Base-by-base conservation (phyloP, 805 yeast genomes). In the Blastobotrys americana region DNA sequence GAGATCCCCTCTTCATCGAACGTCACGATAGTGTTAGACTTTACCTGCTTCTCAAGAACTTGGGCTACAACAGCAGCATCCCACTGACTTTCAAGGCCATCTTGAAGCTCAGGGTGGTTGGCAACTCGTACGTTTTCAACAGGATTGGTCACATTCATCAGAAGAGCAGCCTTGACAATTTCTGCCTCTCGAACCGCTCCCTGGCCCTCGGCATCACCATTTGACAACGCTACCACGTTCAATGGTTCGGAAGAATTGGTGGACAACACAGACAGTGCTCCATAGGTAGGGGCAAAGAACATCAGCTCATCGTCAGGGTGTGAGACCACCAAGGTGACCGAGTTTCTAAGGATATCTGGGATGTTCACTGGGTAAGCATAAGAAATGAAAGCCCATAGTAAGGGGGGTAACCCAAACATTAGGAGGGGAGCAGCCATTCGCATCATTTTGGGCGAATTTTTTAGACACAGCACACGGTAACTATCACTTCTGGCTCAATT, bases 301-400 rank as follows among this genome's bases (percentile, higher is more conserved):
- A 93, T 93, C 42, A 87, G 89, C 64, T 93, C 99, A 62, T 93
- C 99, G 63, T 93, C 99, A 0, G 99, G 99, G 63, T 93, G 99
- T 0, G 96, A 96, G 34, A 88, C 80, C 9, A 90, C 66, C 38
- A 81, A 66, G 22, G 62, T 48, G 25, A 64, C 46, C 42, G 52
- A 48, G 47, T 48, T 48, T 33, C 38, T n/a, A 36, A 59, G 55
- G 28, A 36, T 46, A 10, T 15, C 17, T 3, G 52, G 49, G 16
- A 45, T 44, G 8, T 39, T 42, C 18, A 34, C 37, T 3, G 53
- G 51, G 21, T 45, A 38, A 16, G 35, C 33, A 13, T 34, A 18
- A 17, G 44, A 20, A 19, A 51, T 16, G 17, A 41, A 15, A 18
- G 28, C n/a, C 53, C 55, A 48, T 36, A 51, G 15, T 15, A 46